A percentile compares a stretch with the other conserved stretches of the same genome.
Evolutionary conservation across 768 basidiomycete species (phyloP).

Genomic region (Aureoboletus auriporus): DNA sequence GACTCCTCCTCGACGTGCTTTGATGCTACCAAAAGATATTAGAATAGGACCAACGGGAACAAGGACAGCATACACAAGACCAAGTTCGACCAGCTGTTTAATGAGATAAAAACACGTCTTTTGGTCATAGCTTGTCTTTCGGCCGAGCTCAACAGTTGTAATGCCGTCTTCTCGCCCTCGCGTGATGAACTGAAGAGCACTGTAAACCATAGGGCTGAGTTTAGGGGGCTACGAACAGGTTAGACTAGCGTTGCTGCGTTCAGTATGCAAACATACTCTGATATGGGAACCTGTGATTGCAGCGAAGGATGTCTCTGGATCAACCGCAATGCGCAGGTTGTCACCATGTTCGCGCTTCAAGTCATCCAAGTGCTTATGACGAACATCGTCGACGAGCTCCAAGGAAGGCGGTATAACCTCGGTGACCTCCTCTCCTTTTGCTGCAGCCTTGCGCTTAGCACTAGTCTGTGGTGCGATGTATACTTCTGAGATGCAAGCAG

Average conservation of each 20-base stretch:
- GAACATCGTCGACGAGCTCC: constrained; percentile 52
- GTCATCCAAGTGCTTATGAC: constrained; percentile 49
- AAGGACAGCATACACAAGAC: constrained; percentile 55
- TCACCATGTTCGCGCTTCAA: constrained; percentile 57
- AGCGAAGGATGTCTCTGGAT: constrained; percentile 68
- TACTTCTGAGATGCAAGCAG: constrained; percentile 58
- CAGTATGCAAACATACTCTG: constrained; percentile 45
- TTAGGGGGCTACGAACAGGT: constrained; percentile 56
- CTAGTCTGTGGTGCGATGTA: constrained; percentile 76
- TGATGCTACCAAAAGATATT: constrained; percentile 43
- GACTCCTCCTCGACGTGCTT: constrained; percentile 73
- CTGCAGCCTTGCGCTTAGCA: constrained; percentile 60
- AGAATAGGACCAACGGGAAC: background rate
- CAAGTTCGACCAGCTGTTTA: constrained; percentile 67
- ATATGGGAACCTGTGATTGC: constrained; percentile 86
- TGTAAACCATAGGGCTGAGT: constrained; percentile 82
- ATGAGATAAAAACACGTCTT: constrained; percentile 89
- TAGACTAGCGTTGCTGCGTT: constrained; percentile 2
- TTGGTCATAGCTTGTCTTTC: constrained; percentile 78
- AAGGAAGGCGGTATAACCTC: constrained; percentile 45
- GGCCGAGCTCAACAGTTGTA: constrained; percentile 73
- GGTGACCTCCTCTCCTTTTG: constrained; percentile 46
- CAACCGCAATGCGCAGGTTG: constrained; percentile 66
- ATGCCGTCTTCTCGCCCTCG: constrained; percentile 74
- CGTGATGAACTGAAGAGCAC: constrained; percentile 80